Evolutionary conservation across 805 yeast species (phyloP).

Genomic region (Yamadazyma olivae): DNA sequence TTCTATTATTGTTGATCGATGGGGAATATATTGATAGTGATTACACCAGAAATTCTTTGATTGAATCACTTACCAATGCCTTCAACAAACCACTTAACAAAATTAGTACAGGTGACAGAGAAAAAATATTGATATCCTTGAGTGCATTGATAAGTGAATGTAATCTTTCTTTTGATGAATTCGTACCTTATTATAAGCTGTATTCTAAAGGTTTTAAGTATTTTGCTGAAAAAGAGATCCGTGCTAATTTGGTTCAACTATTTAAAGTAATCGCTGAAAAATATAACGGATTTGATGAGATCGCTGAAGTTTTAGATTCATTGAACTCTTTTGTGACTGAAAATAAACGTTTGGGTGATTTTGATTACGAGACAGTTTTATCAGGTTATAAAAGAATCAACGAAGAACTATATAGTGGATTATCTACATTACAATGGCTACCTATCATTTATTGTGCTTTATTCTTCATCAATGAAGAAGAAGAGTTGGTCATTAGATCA

Average conservation of each 20-base stretch:
- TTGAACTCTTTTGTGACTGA: slow-evolving; percentile 55
- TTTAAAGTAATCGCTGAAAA: slow-evolving; percentile 57
- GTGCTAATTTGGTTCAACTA: slow-evolving; percentile 59
- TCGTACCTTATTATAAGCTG: slow-evolving; percentile 46
- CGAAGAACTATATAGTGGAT: slow-evolving; percentile 44
- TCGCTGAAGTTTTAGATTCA: slow-evolving; percentile 54
- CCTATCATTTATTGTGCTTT: slow-evolving; percentile 71
- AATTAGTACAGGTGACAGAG: slow-evolving; percentile 50
- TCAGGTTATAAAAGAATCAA: slow-evolving; percentile 64
- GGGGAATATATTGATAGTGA: slow-evolving; percentile 56
- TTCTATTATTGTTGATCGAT: slow-evolving; percentile 51
- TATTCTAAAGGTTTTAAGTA: slow-evolving; percentile 57
- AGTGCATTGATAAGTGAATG: slow-evolving; percentile 51
- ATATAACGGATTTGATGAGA: slow-evolving; percentile 39
- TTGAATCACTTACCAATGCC: slow-evolving; percentile 56
- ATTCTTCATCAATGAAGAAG: slow-evolving; percentile 70
- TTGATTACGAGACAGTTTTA: slow-evolving; percentile 76
- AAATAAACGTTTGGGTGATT: slow-evolving; percentile 57
- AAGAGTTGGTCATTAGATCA: slow-evolving; percentile 76
- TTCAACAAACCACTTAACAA: slow-evolving; percentile 56
- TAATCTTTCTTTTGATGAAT: slow-evolving; percentile 51
- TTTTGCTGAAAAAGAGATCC: slow-evolving; percentile 57
- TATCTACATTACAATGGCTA: slow-evolving; percentile 66
- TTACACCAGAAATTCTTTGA: slow-evolving; percentile 49
- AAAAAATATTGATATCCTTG: slow-evolving; percentile 55